Conservation (phyloP, 768 basidiomycete genomes). For the Tylopilus intermedius region DNA sequence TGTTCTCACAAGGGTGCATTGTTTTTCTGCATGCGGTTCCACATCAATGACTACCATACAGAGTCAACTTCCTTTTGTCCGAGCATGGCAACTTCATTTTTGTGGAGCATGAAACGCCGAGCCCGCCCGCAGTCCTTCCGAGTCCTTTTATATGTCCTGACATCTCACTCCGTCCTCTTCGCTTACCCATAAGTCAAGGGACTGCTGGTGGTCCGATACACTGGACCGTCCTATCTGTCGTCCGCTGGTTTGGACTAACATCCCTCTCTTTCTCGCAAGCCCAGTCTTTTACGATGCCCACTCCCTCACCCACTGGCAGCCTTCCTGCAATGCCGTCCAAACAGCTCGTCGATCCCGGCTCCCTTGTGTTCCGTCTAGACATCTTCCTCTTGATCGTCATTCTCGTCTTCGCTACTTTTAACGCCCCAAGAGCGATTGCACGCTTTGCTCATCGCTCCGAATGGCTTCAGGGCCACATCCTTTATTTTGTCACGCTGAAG, state of each 20-base stretch:
- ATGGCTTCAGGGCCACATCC: conserved; percentile 48
- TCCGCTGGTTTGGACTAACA: conserved; percentile 5
- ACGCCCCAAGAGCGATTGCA: conserved; percentile 46
- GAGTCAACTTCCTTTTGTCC: too few relatives aligned
- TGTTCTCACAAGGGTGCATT: too few relatives aligned
- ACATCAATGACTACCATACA: too few relatives aligned
- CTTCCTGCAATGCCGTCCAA: not conserved
- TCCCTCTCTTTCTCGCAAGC: conserved; percentile 1
- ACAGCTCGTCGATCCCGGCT: not conserved
- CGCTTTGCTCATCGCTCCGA: conserved; percentile 47
- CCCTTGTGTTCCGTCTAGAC: conserved; percentile 37
- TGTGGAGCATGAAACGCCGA: too few relatives aligned
- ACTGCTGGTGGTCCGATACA: too few relatives aligned
- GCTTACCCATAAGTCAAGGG: too few relatives aligned
- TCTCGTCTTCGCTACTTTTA: conserved; percentile 36
- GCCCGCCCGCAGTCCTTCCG: too few relatives aligned
- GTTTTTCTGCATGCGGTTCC: too few relatives aligned
- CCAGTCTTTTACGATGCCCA: conserved; percentile 17
- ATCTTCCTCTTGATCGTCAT: conserved; percentile 42
- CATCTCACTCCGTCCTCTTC: too few relatives aligned
- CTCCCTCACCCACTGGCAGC: not conserved
- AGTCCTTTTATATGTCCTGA: too few relatives aligned
- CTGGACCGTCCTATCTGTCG: not conserved
- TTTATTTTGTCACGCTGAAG: conserved; percentile 24
- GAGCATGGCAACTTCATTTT: too few relatives aligned